A percentile compares a stretch with the other conserved stretches of the same genome.
Evolutionary conservation across 2,329 filamentous ascomycete genomes (phyloP).

Genomic region (Davidsoniella neocaledoniae): DNA sequence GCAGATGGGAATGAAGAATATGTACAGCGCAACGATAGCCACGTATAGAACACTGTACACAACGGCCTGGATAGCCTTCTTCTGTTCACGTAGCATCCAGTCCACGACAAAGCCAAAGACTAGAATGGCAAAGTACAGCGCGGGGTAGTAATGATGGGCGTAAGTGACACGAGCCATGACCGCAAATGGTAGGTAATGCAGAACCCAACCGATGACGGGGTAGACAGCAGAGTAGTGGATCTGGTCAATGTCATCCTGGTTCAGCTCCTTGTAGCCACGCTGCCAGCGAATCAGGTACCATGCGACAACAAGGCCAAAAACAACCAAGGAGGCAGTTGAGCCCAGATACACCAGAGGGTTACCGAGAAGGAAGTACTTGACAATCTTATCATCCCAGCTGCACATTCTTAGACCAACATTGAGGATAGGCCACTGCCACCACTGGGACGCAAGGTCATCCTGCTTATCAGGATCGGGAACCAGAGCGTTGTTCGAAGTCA

Average conservation of each 20-base stretch:
- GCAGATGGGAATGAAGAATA: constrained; percentile 81
- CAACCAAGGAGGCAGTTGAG: constrained; percentile 60
- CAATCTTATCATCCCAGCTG: constrained; percentile 84
- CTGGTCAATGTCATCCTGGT: constrained; percentile 65
- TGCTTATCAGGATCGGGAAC: constrained; percentile 98
- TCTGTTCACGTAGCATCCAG: constrained; percentile 57
- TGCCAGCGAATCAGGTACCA: constrained; percentile 95
- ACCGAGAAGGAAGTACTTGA: constrained; percentile 97
- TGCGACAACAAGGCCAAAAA: constrained; percentile 53
- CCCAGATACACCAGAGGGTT: constrained; percentile 96
- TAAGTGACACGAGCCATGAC: constrained; percentile 98
- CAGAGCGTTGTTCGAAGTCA: constrained; percentile 98
- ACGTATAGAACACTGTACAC: constrained; percentile 63
- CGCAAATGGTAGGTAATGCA: constrained; percentile 91
- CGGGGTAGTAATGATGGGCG: constrained; percentile 98
- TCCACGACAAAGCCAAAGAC: constrained; percentile 76
- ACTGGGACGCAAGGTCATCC: constrained; percentile 87
- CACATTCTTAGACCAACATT: constrained; percentile 96
- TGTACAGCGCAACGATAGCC: constrained; percentile 63
- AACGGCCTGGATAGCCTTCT: constrained; percentile 43
- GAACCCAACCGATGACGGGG: constrained; percentile 80
- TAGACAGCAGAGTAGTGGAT: constrained; percentile 91
- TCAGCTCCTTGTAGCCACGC: constrained; percentile 76
- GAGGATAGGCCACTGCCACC: constrained; percentile 97
- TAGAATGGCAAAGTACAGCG: constrained; percentile 92